Base-by-base conservation (phyloP, 495 filamentous ascomycete species). In the Penicillium bialowiezense region DNA sequence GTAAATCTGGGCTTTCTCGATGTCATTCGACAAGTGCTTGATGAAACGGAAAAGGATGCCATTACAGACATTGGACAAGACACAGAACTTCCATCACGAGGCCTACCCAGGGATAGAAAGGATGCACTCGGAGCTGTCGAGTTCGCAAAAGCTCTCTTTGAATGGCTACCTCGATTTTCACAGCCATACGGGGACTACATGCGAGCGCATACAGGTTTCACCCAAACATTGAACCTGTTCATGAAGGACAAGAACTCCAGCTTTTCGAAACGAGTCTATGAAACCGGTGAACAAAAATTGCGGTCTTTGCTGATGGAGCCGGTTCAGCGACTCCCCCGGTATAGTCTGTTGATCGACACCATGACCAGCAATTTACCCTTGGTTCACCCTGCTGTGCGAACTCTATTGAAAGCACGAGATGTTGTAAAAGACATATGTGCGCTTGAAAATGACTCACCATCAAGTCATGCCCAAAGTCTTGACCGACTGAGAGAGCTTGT, bases 241-340 rank as follows among this genome's bases (percentile, higher is more conserved):
- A 74, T 88, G 56, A 85, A 81, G 56, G 83, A 88, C 53, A 73
- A 67, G 17, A 81, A 85, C 36, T 90, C 92, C 2, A 90, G 85
- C 55, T 90, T 95, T 58, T 86, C 86, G 0, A 82, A 83, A 59
- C 70, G 85, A 46, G 78, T 97, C 1, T 84, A 89, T 33, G 83
- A 91, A 45, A 87, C 85, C 8, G 95, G 93, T 32, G 93, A 99
- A 62, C 95, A 99, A 58, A 77, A 82, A 46, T 74, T 99, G 24
- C 89, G 90, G 32, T 96, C 91, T n/a, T 75, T 91, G 42, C 76
- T 97, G 35, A 97, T 97, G 68, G 93, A 99, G 68, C 93, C 93
- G 1, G 91, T 99, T 7, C 93, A 99, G 65, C 79, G 93, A 19
- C 77, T 99, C 42, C 93, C 93, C 32, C 87, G 93, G 5, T 99